Conservation (phyloP, 179 eudicot genomes). For the Sideroxylon spinosum region DNA sequence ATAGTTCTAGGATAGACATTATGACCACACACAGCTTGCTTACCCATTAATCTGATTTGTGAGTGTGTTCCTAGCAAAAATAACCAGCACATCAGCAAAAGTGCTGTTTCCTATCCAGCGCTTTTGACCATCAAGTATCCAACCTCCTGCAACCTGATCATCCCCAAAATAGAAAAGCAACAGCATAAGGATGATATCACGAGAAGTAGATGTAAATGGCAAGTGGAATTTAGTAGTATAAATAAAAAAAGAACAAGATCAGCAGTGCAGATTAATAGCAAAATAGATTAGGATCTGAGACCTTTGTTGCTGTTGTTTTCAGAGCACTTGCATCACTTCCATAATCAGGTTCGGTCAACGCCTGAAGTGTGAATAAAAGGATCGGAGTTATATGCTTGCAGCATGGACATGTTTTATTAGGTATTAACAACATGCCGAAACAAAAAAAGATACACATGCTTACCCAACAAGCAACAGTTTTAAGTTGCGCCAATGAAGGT, state of each 20-base stretch:
- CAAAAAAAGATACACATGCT: slow-evolving; percentile 17
- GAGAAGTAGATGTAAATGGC: not conserved
- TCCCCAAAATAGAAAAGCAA: slow-evolving; percentile 5
- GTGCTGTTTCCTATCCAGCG: slow-evolving; percentile 99
- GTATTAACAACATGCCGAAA: not conserved
- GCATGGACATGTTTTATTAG: too few species aligned
- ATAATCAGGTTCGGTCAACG: slow-evolving; percentile 86
- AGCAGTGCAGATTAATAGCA: not conserved
- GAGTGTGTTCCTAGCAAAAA: slow-evolving; percentile 73
- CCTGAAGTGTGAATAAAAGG: slow-evolving; percentile 35
- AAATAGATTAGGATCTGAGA: slow-evolving; percentile 17
- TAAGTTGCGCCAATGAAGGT: slow-evolving; percentile 73
- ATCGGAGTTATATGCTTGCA: not conserved
- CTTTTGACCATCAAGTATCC: slow-evolving; percentile 94
- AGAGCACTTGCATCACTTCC: slow-evolving; percentile 96
- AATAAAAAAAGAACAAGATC: not conserved
- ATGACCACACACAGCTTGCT: slow-evolving; percentile 20
- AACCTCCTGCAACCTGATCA: slow-evolving; percentile 86
- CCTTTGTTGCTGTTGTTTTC: slow-evolving; percentile 87
- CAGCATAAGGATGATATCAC: slow-evolving; percentile 10
- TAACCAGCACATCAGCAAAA: slow-evolving; percentile 85
- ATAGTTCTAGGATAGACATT: not conserved
- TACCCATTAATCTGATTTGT: slow-evolving; percentile 89
- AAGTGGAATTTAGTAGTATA: not conserved
- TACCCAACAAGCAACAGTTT: slow-evolving; percentile 90